phyloP scores from a whole-genome alignment of 1,284 basidiomycete genomes.

The Pholiota adiposa region DNA sequence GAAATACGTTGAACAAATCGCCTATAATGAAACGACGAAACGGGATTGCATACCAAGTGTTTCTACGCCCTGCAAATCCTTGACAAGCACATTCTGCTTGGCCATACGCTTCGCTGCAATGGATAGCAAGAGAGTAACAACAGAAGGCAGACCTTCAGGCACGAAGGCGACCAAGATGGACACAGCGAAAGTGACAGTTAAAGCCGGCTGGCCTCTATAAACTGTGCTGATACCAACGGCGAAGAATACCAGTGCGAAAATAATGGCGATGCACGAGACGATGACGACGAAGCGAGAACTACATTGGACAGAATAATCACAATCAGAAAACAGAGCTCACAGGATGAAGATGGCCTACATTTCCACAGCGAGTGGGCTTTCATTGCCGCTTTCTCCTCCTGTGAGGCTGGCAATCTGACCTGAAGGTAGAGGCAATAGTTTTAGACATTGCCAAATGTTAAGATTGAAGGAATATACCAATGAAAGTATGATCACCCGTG shows the following conservation, averaged over 20 bases:
- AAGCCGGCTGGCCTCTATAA: conserved; percentile 62
- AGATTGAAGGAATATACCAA: conserved; percentile 47
- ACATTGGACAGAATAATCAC: background rate
- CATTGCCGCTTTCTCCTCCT: conserved; percentile 63
- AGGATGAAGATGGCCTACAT: conserved; percentile 50
- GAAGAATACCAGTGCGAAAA: conserved; percentile 69
- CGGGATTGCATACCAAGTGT: conserved; percentile 52
- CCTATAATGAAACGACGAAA: background rate
- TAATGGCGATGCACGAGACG: conserved; percentile 61
- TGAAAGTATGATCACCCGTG: conserved; percentile 70
- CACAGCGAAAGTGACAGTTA: conserved; percentile 70
- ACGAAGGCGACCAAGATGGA: conserved; percentile 77
- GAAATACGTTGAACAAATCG: background rate
- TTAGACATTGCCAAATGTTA: background rate
- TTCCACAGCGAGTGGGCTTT: conserved; percentile 67
- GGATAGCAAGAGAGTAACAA: conserved; percentile 70
- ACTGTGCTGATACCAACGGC: conserved; percentile 66
- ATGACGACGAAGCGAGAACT: conserved; percentile 64
- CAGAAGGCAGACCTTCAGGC: conserved; percentile 70
- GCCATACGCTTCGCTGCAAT: conserved; percentile 78
- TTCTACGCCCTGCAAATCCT: conserved; percentile 72
- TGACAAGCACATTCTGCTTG: conserved; percentile 70
- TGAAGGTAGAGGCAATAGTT: conserved; percentile 23
- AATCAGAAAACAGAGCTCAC: background rate
- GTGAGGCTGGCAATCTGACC: conserved; percentile 70